phyloP scores from a whole-genome alignment of 1,284 basidiomycete genomes.

The Marasmius fiardii region DNA sequence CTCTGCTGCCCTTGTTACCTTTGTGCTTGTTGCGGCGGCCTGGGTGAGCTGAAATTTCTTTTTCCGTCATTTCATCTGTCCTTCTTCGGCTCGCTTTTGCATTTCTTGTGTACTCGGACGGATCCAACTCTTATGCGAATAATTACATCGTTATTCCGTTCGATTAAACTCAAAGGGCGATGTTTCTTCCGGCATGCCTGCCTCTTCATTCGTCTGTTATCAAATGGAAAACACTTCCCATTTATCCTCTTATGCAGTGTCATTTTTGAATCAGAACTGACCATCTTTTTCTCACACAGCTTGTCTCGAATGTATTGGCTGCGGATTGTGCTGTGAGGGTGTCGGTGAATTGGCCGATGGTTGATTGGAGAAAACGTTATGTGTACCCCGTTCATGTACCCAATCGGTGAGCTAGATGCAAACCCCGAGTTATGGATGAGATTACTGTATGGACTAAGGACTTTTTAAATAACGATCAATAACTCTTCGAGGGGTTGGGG shows the following conservation, averaged over 20 bases:
- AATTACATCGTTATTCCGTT: slow-evolving; percentile 9
- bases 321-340: slow-evolving; percentile 51
- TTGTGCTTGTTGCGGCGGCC: slow-evolving; percentile 62
- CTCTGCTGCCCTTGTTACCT: slow-evolving; percentile 62
- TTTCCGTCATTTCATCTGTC: neutral
- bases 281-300: slow-evolving; percentile 24
- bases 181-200: neutral
- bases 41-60: slow-evolving; percentile 39
- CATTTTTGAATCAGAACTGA: neutral
- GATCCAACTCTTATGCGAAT: too few relatives aligned
- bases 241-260: too few relatives aligned
- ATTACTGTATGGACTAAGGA: too few relatives aligned
- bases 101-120: neutral
- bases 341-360: slow-evolving; percentile 26
- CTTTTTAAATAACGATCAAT: too few relatives aligned
- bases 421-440: too few relatives aligned
- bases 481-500: too few relatives aligned
- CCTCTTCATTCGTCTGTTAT: too few relatives aligned
- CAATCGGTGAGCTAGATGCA: too few relatives aligned
- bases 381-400: too few relatives aligned
- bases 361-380: too few relatives aligned
- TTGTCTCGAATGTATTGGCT: slow-evolving; percentile 53
- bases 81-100: slow-evolving; percentile 1
- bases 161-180: slow-evolving; percentile 3
- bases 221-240: too few relatives aligned